phyloP scores from a whole-genome alignment of 2,329 filamentous ascomycete genomes.

The Cercospora beticola region DNA sequence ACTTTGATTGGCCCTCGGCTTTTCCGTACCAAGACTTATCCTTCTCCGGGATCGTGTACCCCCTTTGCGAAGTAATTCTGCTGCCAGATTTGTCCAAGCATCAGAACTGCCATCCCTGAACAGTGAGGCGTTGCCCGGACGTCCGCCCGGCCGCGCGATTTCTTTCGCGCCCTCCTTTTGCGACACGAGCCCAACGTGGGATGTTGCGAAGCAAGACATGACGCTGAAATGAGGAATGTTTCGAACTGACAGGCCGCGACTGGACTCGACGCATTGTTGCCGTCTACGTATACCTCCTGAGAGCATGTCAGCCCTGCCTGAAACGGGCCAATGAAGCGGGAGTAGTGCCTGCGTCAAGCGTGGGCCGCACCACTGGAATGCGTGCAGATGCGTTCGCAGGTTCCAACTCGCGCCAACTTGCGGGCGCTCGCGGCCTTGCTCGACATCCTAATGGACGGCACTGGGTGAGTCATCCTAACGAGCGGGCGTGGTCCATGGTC shows the following conservation, averaged over 20 bases:
- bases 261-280: not conserved
- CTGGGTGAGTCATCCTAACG: not conserved
- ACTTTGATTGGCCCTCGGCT: not conserved
- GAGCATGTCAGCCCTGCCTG: constrained; percentile 5
- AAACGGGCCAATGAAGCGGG: constrained; percentile 11
- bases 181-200: constrained; percentile 16
- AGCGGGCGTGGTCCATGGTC: not conserved
- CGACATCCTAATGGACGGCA: constrained; percentile 2
- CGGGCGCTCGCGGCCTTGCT: not conserved
- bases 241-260: constrained; percentile 7
- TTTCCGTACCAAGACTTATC: not conserved
- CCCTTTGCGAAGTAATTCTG: not conserved
- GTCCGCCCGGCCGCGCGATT: constrained; percentile 1
- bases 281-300: constrained; percentile 3
- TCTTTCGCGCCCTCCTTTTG: constrained; percentile 10
- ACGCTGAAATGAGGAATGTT: constrained; percentile 13
- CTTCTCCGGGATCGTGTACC: not conserved
- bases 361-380: constrained; percentile 8
- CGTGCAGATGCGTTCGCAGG: constrained; percentile 11
- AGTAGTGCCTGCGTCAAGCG: constrained; percentile 12
- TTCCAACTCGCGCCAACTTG: not conserved
- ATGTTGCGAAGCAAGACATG: constrained; percentile 5
- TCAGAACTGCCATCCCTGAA: not conserved
- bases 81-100: constrained; percentile 1
- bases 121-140: constrained; percentile 1